Base-by-base conservation (phyloP, 73 alveolate species). In the Symbiodinium pilosum region DNA sequence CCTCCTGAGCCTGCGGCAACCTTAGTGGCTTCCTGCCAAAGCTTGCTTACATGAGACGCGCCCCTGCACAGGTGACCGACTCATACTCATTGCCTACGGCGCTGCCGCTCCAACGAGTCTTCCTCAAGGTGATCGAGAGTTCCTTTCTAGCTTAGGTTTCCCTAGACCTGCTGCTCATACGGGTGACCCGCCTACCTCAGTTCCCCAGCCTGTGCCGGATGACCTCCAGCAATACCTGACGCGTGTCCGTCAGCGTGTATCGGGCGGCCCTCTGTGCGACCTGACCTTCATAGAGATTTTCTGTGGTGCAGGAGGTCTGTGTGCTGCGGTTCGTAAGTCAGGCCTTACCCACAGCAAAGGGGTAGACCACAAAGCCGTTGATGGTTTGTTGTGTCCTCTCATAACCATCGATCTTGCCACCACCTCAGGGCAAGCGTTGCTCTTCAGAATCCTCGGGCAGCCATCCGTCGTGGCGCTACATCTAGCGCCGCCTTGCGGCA, bases 241-340 rank as follows among this genome's bases (percentile, higher is more conserved):
- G n/a, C 3, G 12, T 20, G 69, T 4, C 11, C 3, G 21, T 3
- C 52, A 6, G 30, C 64, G 91, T 11, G 42, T 83, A 28, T 7
- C 43, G 21, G 69, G 69, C 71, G 42, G 54, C 0, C 38, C 71
- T 6, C 7, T 84, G n/a, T 84, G 75, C 6, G 36, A 44, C 32
- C 93, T 84, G n/a, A 20, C 43, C 7, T 43, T 84, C 77, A 40
- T 84, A 0, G 93, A 84, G 30, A 3, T 84, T 26, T 84, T 84
- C 77, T 84, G 75, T 18, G 93, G 93, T 28, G n/a, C 93, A 24
- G 93, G 75, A 16, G 93, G 93, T 1, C 77, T 84, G 8, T 32
- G 56, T 43, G 75, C 77, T 0, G 93, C 4, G 1, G 77, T 84
- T 2, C 71, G 93, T 4, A 24, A 32, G 14, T 1, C 14, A 1